Evolutionary conservation across 306 rosid species (phyloP).

Genomic region (Ammopiptanthus mongolicus): DNA sequence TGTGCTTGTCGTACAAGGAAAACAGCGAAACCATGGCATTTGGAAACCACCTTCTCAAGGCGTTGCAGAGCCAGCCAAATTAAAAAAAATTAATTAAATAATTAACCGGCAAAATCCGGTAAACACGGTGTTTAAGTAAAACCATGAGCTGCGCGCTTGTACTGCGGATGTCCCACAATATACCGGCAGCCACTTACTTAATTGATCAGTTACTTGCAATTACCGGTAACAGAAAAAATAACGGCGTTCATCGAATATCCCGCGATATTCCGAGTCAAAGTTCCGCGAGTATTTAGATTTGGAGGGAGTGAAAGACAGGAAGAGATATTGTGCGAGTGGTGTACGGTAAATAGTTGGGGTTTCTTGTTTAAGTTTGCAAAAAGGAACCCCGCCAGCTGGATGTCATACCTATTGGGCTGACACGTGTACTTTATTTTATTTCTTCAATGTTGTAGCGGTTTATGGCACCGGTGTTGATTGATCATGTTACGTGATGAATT

Average conservation of each 20-base stretch:
- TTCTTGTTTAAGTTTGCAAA: slow-evolving; percentile 35
- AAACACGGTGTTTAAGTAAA: slow-evolving; percentile 44
- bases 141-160: slow-evolving; percentile 36
- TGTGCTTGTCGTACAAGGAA: slow-evolving; percentile 43
- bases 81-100: background rate
- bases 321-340: slow-evolving; percentile 26
- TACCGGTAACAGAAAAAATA: slow-evolving; percentile 37
- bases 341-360: slow-evolving; percentile 46
- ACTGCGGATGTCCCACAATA: slow-evolving; percentile 45
- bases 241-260: slow-evolving; percentile 26
- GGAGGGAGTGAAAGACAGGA: background rate
- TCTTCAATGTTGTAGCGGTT: too few relatives aligned
- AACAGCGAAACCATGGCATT: slow-evolving; percentile 22
- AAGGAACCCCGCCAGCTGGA: slow-evolving; percentile 44
- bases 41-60: slow-evolving; percentile 15
- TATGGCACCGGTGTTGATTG: too few relatives aligned
- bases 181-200: slow-evolving; percentile 47
- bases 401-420: slow-evolving; percentile 31
- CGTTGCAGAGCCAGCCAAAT: background rate
- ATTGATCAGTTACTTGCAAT: slow-evolving; percentile 29
- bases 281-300: slow-evolving; percentile 24
- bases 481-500: too few relatives aligned
- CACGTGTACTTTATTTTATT: slow-evolving; percentile 39
- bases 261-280: slow-evolving; percentile 32
- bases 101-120: slow-evolving; percentile 66